These are phyloP conservation scores for Leccinellum luteum DNA, from an alignment of 768 basidiomycete genomes.

Conservation along the genomic window DNA sequence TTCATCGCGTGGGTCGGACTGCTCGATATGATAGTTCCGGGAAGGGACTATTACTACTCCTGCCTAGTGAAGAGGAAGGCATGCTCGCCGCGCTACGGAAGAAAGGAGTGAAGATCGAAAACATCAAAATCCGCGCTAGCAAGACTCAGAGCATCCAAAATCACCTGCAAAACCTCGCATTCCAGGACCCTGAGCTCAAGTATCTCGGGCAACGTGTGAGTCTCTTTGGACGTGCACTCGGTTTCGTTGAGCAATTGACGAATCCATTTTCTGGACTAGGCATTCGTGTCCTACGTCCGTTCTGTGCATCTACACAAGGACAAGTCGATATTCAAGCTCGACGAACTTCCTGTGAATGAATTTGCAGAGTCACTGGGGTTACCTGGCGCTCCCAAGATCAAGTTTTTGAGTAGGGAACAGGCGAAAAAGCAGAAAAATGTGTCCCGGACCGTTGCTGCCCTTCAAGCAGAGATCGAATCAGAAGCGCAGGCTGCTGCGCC, in stretches of 20 bases:
- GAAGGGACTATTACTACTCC: conserved; percentile 75
- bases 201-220: conserved; percentile 90
- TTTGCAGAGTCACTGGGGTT: conserved; percentile 90
- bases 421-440: conserved; percentile 79
- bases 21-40: conserved; percentile 92
- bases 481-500: conserved; percentile 11
- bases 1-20: conserved; percentile 94
- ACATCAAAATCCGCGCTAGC: conserved; percentile 85
- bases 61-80: conserved; percentile 92
- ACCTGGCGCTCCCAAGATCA: conserved; percentile 94
- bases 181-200: conserved; percentile 95
- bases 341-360: conserved; percentile 74
- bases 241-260: neutral
- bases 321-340: conserved; percentile 87
- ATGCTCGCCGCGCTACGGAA: conserved; percentile 70
- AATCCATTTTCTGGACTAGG: conserved; percentile 42
- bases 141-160: conserved; percentile 84
- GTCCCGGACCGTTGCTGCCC: conserved; percentile 43
- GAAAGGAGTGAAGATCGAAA: conserved; percentile 68
- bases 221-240: conserved; percentile 5
- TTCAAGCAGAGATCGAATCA: conserved; percentile 30
- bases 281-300: conserved; percentile 93
- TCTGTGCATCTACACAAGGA: conserved; percentile 92
- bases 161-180: conserved; percentile 88
- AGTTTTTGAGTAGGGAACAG: conserved; percentile 67